Evolutionary conservation across 441 rosid species (phyloP).

Genomic region (Populus tomentosa): DNA sequence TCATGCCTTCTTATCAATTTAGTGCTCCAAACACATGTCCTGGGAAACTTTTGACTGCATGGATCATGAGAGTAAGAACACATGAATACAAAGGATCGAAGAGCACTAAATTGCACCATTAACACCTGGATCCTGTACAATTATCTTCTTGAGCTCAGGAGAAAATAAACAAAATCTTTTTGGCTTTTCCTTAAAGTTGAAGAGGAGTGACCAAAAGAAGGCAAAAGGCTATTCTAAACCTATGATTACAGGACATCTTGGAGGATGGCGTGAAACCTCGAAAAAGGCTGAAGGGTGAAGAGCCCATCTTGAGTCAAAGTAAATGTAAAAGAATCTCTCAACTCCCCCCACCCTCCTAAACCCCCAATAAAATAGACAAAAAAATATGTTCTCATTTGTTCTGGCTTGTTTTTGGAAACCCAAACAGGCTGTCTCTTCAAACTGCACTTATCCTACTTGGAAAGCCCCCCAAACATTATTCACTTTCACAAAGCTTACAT

Average conservation of each 20-base stretch:
- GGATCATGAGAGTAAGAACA: slow-evolving; percentile 8
- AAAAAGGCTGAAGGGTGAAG: not conserved
- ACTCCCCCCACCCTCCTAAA: too few relatives aligned
- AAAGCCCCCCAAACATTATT: too few relatives aligned
- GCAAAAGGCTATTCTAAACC: not conserved
- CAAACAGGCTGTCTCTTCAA: too few relatives aligned
- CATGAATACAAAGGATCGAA: not conserved
- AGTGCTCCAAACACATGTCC: too few relatives aligned
- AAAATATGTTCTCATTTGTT: too few relatives aligned
- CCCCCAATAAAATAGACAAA: too few relatives aligned
- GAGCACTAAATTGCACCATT: not conserved
- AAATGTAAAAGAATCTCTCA: not conserved
- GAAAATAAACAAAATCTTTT: not conserved
- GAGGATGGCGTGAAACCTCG: not conserved
- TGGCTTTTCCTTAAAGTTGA: not conserved
- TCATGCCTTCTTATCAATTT: too few relatives aligned
- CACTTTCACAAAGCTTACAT: too few relatives aligned
- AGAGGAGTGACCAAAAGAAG: not conserved
- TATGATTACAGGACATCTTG: not conserved
- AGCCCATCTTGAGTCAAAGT: not conserved
- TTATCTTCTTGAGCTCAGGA: not conserved
- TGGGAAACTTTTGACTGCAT: slow-evolving; percentile 42
- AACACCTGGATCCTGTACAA: too few relatives aligned
- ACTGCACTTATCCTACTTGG: too few relatives aligned
- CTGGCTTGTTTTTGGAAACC: too few relatives aligned